Base-by-base conservation (phyloP, 2,329 filamentous ascomycete species). In the Xylariaceae sp. region DNA sequence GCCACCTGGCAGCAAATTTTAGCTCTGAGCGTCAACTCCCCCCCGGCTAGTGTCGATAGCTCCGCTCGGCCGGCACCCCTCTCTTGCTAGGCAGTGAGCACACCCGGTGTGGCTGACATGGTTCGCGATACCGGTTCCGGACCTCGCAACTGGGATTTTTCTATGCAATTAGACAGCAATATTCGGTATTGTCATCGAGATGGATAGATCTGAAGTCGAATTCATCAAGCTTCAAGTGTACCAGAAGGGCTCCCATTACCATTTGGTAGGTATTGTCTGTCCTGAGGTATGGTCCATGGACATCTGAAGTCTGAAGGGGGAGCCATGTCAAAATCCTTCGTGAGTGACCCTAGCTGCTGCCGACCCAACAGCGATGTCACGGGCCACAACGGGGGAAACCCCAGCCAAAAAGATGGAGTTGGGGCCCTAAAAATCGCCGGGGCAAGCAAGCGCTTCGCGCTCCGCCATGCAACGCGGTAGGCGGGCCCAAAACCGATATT, bases 1-100 rank as follows among this genome's bases (percentile, higher is more conserved):
- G 52, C 56, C 51, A 53, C 58, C 45, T 57, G 18, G 39, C 57
- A 42, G 44, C 49, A 60, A 61, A 56, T n/a, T 56, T 50, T 59
- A 48, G 53, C 48, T 42, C 23, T 30, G 23, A 4, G 23, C 23
- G 5, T 42, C 37, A 42, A 42, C 10, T 11, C 13, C n/a, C 42
- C 42, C 37, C 37, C 13, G 13, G n/a, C 11, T 45, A 45, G 42
- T n/a, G 23, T 45, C 10, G 13, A 15, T 6, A n/a, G 42, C 13
- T 45, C 42, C 13, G 13, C 10, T 45, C 11, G n/a, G 42, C 42
- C 42, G n/a, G 42, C 42, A 45, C 42, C 42, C 42, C 42, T 45
- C 42, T n/a, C 42, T 15, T n/a, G 13, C 42, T 45, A n/a, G 9
- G 42, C 13, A 42, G 13, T 15, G 5, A n/a, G 42, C 42, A 45